Base-by-base conservation (phyloP, 2,329 filamentous ascomycete genomes). In the Emmonsiellopsis sp. region DNA sequence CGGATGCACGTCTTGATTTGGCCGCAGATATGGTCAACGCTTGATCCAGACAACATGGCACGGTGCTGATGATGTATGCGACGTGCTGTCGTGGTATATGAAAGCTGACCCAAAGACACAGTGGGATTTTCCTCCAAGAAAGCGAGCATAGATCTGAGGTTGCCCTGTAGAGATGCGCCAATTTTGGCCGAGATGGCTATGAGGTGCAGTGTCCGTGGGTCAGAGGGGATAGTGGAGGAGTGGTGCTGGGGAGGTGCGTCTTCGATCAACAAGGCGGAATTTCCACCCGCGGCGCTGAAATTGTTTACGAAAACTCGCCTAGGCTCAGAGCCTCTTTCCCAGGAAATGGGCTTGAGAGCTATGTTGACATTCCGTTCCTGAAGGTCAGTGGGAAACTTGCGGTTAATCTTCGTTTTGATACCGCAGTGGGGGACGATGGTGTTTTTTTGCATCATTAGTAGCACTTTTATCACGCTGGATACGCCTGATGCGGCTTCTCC, bases 271-370 rank as follows among this genome's bases (percentile, higher is more conserved):
- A 54, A 34, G 3, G 52, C 42, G 0, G 83, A 83, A 65, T 87
- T 87, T 8, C 85, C 84, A 51, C 85, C 85, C 33, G 84, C 82
- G 1, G 85, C 86, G 57, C 79, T 78, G 62, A 87, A 88, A 65
- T 85, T 87, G 71, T 88, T 88, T 57, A 86, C 66, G 21, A 74
- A 65, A 0, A 74, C 70, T 5, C 66, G 65, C 2, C 77, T 42
- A 17, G 57, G 59, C 21, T 43, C 58, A 6, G 54, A 10, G 33
- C n/a, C 54, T 1, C 66, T 57, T 8, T 59, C 53, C 71, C 73
- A 77, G 0, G 64, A 56, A 31, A 53, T 74, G 63, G 65, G 60
- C 57, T 44, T 81, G 56, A 78, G 74, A 0, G 73, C 63, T 46
- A 79, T 74, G 43, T 67, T 60, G 0, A 75, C 62, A 44, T 76